These are phyloP conservation scores for Neopestalotiopsis sp. DNA, from an alignment of 2,329 filamentous ascomycete genomes.

Conservation along the genomic window DNA sequence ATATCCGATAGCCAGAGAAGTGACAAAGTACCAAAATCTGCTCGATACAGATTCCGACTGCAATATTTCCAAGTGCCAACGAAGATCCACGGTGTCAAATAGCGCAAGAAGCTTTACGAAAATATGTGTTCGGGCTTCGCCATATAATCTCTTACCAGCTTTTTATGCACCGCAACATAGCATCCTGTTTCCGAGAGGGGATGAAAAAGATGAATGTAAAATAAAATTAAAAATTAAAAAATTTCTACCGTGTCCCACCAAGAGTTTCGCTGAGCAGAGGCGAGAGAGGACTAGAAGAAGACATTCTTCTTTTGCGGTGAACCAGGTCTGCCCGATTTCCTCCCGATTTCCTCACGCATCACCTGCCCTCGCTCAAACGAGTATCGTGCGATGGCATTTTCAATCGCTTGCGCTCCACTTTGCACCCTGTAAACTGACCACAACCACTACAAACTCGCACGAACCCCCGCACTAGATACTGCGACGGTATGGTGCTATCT, in stretches of 20 bases:
- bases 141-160: too few species aligned
- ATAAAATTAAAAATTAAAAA: neutral
- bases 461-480: slow-evolving; percentile 8
- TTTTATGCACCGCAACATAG: too few species aligned
- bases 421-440: neutral
- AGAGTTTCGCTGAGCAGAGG: neutral
- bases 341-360: slow-evolving; percentile 10
- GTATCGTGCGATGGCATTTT: slow-evolving; percentile 4
- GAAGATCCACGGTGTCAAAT: too few species aligned
- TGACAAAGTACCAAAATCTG: neutral
- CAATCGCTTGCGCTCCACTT: slow-evolving; percentile 6
- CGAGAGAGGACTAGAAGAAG: too few species aligned
- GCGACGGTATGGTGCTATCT: slow-evolving; percentile 7
- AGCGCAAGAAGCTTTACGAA: too few species aligned
- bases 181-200: too few species aligned
- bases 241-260: neutral
- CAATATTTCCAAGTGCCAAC: too few species aligned
- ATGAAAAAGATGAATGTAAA: too few species aligned
- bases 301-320: neutral
- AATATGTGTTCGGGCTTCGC: too few species aligned
- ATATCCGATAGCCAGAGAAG: slow-evolving; percentile 5
- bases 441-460: neutral
- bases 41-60: neutral
- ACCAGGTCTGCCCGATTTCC: neutral
- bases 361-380: neutral